Evolutionary conservation across 2,329 filamentous ascomycete species (phyloP), one percentile per base, ranked within the genome.

Genomic region (Ophidiomyces ophidiicola): DNA sequence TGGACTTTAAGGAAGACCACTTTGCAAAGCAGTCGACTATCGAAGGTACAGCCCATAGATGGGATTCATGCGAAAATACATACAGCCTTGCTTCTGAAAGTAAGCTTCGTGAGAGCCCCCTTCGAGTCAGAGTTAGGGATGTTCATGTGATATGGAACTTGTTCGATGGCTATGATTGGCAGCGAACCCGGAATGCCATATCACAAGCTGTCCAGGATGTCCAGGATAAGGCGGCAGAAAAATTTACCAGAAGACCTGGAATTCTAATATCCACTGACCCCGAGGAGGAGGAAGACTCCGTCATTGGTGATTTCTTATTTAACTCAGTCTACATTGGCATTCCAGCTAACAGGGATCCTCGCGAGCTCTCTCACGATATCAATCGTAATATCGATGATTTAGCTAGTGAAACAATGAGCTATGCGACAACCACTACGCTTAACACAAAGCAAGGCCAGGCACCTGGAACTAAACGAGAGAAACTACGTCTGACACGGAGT

Each of bases 261-360:
- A 65, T 73, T 44, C 67, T 71, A 38, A 64, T 71, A 6, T 68
- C 72, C 39, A 57, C 67, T 53, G 56, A 74, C 59, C 52, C 81
- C 79, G 38, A 79, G 78, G 46, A 45, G 24, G 82, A 93, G 34
- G 81, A 87, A 30, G 82, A 87, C 58, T 83, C 78, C 8, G 82
- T 82, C 4, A 92, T 96, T 59, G 86, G 85, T 4, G 92, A 98
- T 56, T 93, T 92, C 50, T 69, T 98, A 11, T 98, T 98, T 70
- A 96, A 98, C 57, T 98, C 90, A 0, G 94, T 98, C 39, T 98
- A 94, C 64, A 94, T 98, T 50, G 86, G 83, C 10, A 82, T 98
- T 12, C 82, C 88, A 0, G 73, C 82, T 7, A 90, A 87, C 50
- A 76, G 80, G 42, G 88, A 96, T 50, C 85, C 86, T 4, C 75